These are phyloP conservation scores for Xylariaceae sp. DNA, from an alignment of 2,329 filamentous ascomycete genomes.

Conservation along the genomic window DNA sequence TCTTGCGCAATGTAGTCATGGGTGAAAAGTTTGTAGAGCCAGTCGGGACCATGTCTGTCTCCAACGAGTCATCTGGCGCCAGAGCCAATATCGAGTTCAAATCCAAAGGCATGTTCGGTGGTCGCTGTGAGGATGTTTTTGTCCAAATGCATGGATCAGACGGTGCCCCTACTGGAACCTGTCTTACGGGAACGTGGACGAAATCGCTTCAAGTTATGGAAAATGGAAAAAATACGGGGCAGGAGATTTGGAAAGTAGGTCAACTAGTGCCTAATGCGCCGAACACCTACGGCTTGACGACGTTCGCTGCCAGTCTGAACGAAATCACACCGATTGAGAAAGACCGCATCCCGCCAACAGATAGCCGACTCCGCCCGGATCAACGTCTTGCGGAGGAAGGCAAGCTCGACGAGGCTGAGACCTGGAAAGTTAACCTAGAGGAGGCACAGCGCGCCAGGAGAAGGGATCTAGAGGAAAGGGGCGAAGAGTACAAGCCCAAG, in stretches of 20 bases:
- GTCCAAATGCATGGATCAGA: conserved; percentile 67
- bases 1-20: conserved; percentile 92
- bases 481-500: conserved; percentile 66
- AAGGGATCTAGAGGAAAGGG: conserved; percentile 69
- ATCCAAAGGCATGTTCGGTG: conserved; percentile 94
- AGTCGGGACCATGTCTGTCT: conserved; percentile 80
- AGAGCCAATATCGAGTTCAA: conserved; percentile 90
- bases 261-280: conserved; percentile 72
- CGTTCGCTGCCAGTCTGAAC: conserved; percentile 82
- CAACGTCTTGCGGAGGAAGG: conserved; percentile 81
- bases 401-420: conserved; percentile 78
- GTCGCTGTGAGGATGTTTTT: conserved; percentile 82
- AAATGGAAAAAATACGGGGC: conserved; percentile 52
- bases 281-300: conserved; percentile 82
- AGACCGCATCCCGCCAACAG: conserved; percentile 71
- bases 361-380: conserved; percentile 79
- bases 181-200: conserved; percentile 83
- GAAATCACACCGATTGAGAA: conserved; percentile 80
- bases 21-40: conserved; percentile 98
- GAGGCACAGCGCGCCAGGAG: conserved; percentile 77
- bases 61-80: conserved; percentile 77
- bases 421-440: conserved; percentile 76
- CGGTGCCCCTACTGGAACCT: conserved; percentile 61
- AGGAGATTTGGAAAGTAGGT: conserved; percentile 75
- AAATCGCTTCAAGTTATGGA: conserved; percentile 62